These are phyloP conservation scores for Remersonia thermophila DNA, from an alignment of 2,329 filamentous ascomycete species.

Conservation along the genomic window DNA sequence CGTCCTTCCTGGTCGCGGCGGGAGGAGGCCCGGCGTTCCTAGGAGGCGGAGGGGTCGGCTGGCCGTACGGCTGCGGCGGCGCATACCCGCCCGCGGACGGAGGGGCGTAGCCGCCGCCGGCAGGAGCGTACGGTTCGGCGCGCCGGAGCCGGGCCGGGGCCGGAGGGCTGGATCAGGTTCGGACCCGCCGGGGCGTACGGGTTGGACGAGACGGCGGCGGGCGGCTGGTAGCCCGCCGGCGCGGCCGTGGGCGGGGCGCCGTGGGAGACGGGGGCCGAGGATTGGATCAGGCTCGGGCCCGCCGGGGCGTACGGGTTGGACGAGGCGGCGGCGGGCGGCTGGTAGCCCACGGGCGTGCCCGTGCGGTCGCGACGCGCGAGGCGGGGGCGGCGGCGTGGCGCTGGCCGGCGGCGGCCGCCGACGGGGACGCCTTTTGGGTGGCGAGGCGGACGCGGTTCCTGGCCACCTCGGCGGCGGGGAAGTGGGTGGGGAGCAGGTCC, in stretches of 20 bases:
- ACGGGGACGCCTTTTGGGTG: constrained; percentile 44
- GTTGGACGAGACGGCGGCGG: constrained; percentile 14
- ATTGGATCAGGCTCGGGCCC: constrained; percentile 14
- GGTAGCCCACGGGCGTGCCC: constrained; percentile 30
- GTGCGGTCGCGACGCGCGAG: constrained; percentile 28
- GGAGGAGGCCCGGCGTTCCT: constrained; percentile 57
- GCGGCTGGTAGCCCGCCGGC: too few relatives aligned
- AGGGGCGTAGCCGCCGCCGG: constrained; percentile 9
- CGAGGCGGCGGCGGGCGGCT: constrained; percentile 28
- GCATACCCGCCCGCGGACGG: constrained; percentile 37
- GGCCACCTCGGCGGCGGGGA: constrained; percentile 77
- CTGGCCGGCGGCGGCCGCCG: constrained; percentile 21
- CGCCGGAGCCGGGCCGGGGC: constrained; percentile 20
- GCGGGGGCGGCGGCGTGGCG: constrained; percentile 23
- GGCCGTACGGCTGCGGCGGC: constrained; percentile 33
- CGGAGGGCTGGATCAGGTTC: constrained; percentile 9
- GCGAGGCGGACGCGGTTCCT: constrained; percentile 76
- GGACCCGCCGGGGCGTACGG: constrained; percentile 24
- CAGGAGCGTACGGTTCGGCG: constrained; percentile 30
- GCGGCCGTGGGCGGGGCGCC: constrained; percentile 15
- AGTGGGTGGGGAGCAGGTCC: constrained; percentile 68
- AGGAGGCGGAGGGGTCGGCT: constrained; percentile 43
- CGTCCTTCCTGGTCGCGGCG: constrained; percentile 51
- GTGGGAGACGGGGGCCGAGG: too few relatives aligned
- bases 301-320: constrained; percentile 26